Base-by-base conservation (phyloP, 1,284 basidiomycete genomes). In the Sanghuangporus sanghuang region DNA sequence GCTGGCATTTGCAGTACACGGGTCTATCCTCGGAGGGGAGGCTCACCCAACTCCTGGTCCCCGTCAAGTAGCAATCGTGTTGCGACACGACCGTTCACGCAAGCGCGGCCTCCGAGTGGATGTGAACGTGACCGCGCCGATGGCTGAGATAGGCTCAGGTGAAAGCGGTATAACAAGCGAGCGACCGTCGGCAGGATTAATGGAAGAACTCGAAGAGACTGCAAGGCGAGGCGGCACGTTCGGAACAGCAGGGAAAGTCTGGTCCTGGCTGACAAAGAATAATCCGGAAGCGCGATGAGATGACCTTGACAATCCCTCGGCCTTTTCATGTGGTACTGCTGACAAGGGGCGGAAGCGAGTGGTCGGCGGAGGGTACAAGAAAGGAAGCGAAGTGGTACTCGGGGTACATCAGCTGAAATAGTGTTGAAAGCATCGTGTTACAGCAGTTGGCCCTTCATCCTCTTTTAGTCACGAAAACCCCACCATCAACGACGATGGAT, bases 221-320 rank as follows among this genome's bases (percentile, higher is more conserved):
- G 21, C 49, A 40, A 53, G 65, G 36, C 56, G 65, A 44, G 65
- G 65, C 32, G 65, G 61, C n/a, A 54, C 56, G 23, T 63, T 66
- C 38, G 62, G 62, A 6, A 36, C 48, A 35, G 50, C 62, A n/a
- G 65, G 65, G 14, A 59, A 53, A 58, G 62, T 66, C 9, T 66
- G 65, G 65, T 32, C 42, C 3, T 66, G 65, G 65, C 49, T 57
- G 14, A n/a, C 42, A 7, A 46, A 48, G 42, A n/a, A 6, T 18
- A 18, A 32, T 18, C 16, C 18, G 6, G 39, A 42, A 32, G 59
- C 27, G 27, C 27, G 5, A 32, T 57, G 57, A 60, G 39, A 36
- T 48, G 35, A 50, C 23, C 2, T 23, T 36, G 46, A 27, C 27
- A 36, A 21, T 35, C 12, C n/a, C 12, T 48, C 57, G 40, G 39